Percentiles rank a stretch among this genome's conserved stretches.
Conservation (phyloP, 2,329 filamentous ascomycete species). For the Plenodomus lindquistii region DNA sequence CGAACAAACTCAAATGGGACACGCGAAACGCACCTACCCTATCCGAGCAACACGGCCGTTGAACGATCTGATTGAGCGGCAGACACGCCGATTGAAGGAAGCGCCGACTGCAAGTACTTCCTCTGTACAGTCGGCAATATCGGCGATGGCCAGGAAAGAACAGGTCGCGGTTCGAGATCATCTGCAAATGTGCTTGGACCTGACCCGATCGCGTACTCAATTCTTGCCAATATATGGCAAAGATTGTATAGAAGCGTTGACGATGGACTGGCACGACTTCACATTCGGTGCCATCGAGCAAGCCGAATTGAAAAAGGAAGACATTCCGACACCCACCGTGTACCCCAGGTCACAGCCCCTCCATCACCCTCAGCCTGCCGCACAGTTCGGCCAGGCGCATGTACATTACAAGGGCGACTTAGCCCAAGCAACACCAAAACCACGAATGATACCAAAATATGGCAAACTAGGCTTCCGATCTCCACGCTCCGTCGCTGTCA, state of each 20-base stretch:
- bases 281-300: slow-evolving; percentile 32
- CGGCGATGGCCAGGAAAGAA: slow-evolving; percentile 70
- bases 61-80: slow-evolving; percentile 71
- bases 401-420: slow-evolving; percentile 19
- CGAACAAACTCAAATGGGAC: slow-evolving; percentile 63
- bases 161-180: slow-evolving; percentile 69
- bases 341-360: slow-evolving; percentile 12
- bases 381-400: slow-evolving; percentile 26
- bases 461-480: slow-evolving; percentile 37
- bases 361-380: slow-evolving; percentile 13
- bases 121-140: slow-evolving; percentile 69
- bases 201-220: slow-evolving; percentile 80
- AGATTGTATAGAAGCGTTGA: slow-evolving; percentile 74
- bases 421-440: slow-evolving; percentile 10
- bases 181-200: slow-evolving; percentile 76
- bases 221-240: slow-evolving; percentile 81
- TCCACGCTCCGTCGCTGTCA: slow-evolving; percentile 29
- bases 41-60: slow-evolving; percentile 69
- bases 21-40: slow-evolving; percentile 43
- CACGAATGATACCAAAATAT: slow-evolving; percentile 49
- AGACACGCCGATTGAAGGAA: slow-evolving; percentile 62
- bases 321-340: slow-evolving; percentile 12
- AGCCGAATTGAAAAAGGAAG: slow-evolving; percentile 44
- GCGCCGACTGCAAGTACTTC: slow-evolving; percentile 57
- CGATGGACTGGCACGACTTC: slow-evolving; percentile 55